phyloP scores from a whole-genome alignment of 2,329 filamentous ascomycete genomes.

The Emmonsiellopsis sp. region DNA sequence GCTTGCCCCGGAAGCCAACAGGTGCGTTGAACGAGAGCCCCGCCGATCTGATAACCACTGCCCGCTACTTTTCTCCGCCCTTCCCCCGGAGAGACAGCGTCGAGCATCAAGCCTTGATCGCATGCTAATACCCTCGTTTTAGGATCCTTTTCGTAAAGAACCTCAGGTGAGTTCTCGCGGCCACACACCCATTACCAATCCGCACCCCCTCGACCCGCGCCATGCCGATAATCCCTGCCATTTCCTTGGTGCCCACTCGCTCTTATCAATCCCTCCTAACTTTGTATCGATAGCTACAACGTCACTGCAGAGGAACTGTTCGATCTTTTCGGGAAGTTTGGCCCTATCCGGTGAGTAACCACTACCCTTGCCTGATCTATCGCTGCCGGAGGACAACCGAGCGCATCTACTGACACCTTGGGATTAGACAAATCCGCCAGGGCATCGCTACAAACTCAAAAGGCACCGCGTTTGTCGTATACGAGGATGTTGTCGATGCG shows the following conservation, averaged over 20 bases:
- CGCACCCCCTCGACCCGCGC: not conserved
- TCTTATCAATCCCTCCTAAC: not conserved
- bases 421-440: constrained; percentile 84
- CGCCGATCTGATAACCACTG: too few relatives aligned
- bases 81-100: not conserved
- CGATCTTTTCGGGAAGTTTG: constrained; percentile 97
- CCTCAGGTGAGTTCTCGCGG: constrained; percentile 61
- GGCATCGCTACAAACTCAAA: constrained; percentile 96
- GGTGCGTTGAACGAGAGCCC: constrained; percentile 48
- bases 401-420: not conserved
- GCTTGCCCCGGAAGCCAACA: constrained; percentile 98
- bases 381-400: constrained; percentile 9
- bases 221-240: not conserved
- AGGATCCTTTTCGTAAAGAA: constrained; percentile 99
- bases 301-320: constrained; percentile 96
- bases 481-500: constrained; percentile 98
- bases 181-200: constrained; percentile 7
- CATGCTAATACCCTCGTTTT: constrained; percentile 5
- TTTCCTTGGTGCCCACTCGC: not conserved
- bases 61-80: too few relatives aligned
- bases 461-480: constrained; percentile 97
- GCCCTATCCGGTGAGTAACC: constrained; percentile 71
- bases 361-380: constrained; percentile 4
- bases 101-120: not conserved
- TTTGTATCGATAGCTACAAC: constrained; percentile 65